phyloP scores from a whole-genome alignment of 805 yeast species.

The Suhomyces xylopsoci region DNA sequence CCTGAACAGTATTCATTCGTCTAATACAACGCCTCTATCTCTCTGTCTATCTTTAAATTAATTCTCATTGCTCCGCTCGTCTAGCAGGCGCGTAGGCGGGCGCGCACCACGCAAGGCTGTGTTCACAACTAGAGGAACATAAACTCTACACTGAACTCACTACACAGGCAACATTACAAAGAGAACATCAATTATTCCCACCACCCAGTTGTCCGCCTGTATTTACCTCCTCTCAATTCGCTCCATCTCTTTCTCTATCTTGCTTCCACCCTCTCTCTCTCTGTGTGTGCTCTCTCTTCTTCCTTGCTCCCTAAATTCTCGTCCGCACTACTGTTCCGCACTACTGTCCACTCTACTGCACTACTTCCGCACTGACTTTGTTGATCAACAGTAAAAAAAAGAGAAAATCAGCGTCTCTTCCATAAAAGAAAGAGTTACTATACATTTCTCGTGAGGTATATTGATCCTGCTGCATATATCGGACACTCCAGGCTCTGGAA shows the following conservation, averaged over 20 bases:
- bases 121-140: not conserved
- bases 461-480: not conserved
- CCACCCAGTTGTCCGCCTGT: no score
- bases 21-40: not conserved
- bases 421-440: not conserved
- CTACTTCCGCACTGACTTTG: not conserved
- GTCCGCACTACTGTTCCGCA: not conserved
- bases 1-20: not conserved
- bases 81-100: not conserved
- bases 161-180: not conserved
- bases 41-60: no score
- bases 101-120: not conserved
- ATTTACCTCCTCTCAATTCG: no score
- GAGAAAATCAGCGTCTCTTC: not conserved
- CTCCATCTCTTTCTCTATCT: no score
- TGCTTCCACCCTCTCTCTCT: no score
- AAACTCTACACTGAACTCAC: not conserved
- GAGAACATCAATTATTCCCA: not conserved
- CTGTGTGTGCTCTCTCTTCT: no score
- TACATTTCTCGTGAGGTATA: not conserved
- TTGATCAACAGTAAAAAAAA: not conserved
- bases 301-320: not conserved
- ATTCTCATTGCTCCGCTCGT: not conserved
- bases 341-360: not conserved
- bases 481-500: not conserved